Evolutionary conservation across 2,329 filamentous ascomycete genomes (phyloP), one percentile per base, ranked within the genome.

Genomic region (Exophiala viscosa): DNA sequence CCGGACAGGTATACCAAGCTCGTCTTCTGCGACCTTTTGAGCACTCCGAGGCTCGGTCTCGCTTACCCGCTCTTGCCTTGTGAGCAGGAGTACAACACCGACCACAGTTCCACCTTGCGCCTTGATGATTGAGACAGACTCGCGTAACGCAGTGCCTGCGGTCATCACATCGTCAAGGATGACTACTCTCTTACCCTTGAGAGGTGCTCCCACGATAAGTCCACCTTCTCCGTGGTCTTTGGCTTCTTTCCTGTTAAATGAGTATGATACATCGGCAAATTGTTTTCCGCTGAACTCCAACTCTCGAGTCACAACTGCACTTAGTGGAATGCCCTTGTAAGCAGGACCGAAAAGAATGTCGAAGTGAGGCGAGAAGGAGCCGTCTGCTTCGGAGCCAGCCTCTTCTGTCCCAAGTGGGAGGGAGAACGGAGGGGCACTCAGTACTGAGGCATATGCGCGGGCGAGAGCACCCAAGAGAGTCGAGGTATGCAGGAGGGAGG

Each of bases 141-240:
- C 91, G 53, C 90, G 81, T 75, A 96, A 91, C 36, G 93, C 93
- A 1, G 91, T 97, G 23, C 93, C 93, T 0, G 90, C 92, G 1
- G 91, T 96, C 65, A 97, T 92, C 52, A 99, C 92, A 73, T 97
- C 93, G 76, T 99, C 93, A 36, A 99, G 86, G 62, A 99, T 88
- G 32, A 99, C 78, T 13, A 96, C 84, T 55, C 81, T 83, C 80
- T 93, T 91, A 48, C 88, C 91, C 73, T 87, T 87, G 65, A 97
- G 76, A 5, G 86, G 80, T 28, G 90, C 88, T 9, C 93, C 93
- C 11, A 97, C 91, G 65, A 97, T 95, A 68, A 83, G 87, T 40
- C 93, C 92, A 32, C 92, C 92, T 73, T 99, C 93, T 40, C 93
- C 92, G 70, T 97, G 92, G 66, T 90, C 88, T 77, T 97, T 97